Percentiles rank a stretch among this genome's conserved stretches.
Evolutionary conservation across 2,329 filamentous ascomycete species (phyloP).

Genomic region (Scleromitrula shiraiana): DNA sequence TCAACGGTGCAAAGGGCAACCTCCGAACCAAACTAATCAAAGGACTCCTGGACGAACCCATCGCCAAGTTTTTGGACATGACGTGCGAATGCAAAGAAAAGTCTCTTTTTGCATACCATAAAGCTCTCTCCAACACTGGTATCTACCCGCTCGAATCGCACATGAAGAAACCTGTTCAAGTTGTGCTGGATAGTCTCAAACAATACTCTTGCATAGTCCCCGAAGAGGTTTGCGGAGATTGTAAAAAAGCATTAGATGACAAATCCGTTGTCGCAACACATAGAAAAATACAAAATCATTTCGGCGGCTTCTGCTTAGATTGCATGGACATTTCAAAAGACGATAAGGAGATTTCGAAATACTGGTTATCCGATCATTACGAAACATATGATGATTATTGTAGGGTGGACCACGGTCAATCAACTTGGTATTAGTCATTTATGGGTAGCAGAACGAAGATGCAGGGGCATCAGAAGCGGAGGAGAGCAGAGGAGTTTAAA

Average conservation of each 20-base stretch:
- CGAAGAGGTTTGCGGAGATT: not conserved
- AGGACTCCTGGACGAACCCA: not conserved
- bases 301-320: conserved; percentile 15
- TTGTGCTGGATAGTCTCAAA: conserved; percentile 1
- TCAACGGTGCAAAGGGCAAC: conserved; percentile 12
- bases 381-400: conserved; percentile 9
- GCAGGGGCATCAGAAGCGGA: not conserved
- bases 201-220: conserved; percentile 2
- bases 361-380: not conserved
- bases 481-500: too few species aligned
- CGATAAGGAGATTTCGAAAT: not conserved
- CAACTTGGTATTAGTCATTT: conserved; percentile 15
- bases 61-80: not conserved
- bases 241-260: not conserved
- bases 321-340: conserved; percentile 9
- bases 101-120: conserved; percentile 4
- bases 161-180: not conserved
- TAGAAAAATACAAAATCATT: not conserved
- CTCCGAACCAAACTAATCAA: conserved; percentile 10
- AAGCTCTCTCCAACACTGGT: conserved; percentile 7
- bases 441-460: not conserved
- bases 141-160: conserved; percentile 11
- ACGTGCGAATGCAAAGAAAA: conserved; percentile 6
- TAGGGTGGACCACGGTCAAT: conserved; percentile 9
- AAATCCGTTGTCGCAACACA: not conserved